These are phyloP conservation scores for Eimeria maxima DNA, from an alignment of 169 alveolate genomes.

Conservation along the genomic window DNA sequence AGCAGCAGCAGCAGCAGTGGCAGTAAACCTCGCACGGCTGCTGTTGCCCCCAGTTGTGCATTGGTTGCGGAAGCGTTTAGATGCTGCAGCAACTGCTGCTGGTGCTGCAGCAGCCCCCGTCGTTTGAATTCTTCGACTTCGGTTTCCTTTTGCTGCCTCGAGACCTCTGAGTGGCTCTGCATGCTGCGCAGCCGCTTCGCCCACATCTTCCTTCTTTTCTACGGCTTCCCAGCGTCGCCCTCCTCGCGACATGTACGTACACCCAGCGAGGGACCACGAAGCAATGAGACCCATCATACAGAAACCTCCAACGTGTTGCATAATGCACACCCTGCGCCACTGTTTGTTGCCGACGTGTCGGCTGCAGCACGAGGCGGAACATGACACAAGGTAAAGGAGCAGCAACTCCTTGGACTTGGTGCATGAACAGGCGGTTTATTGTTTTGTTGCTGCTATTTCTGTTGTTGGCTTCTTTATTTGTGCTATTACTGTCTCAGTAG, in stretches of 20 bases:
- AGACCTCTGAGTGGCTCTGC: conserved; percentile 45
- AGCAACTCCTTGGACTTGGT: background rate
- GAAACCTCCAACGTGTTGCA: background rate
- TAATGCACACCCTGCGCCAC: background rate
- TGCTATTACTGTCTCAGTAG: background rate
- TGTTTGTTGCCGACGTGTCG: conserved; percentile 39
- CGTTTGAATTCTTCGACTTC: background rate
- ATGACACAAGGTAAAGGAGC: background rate
- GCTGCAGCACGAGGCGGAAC: background rate
- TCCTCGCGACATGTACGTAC: background rate
- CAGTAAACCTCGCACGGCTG: background rate
- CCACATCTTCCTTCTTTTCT: conserved; percentile 30
- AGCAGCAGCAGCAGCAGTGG: conserved; percentile 28
- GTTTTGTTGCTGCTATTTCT: background rate
- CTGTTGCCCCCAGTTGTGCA: conserved; percentile 4
- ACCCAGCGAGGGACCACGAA: background rate
- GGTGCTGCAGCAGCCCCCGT: conserved; percentile 46
- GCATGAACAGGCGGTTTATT: background rate
- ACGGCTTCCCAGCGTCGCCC: background rate
- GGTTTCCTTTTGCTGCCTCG: conserved; percentile 50
- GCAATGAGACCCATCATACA: background rate
- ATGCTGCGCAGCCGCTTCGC: conserved; percentile 61
- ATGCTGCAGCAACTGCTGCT: conserved; percentile 59
- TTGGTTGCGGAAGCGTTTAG: conserved; percentile 29
- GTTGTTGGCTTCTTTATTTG: background rate